Base-by-base conservation (phyloP, 2,329 filamentous ascomycete genomes). In the Rachicladosporium sp. region DNA sequence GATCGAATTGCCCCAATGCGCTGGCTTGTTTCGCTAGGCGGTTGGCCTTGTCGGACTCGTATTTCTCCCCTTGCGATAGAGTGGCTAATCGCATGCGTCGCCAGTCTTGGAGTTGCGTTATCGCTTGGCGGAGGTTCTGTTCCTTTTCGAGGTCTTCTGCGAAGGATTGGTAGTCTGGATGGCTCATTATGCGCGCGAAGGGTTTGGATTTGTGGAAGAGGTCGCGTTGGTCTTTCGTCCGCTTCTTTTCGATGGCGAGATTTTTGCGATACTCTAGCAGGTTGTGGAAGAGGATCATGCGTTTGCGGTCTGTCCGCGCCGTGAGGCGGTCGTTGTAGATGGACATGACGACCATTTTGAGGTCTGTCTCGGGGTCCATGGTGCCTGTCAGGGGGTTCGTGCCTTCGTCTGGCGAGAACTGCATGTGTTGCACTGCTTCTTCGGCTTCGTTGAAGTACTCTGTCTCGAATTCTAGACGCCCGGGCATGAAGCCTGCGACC, bases 401-500 rank as follows among this genome's bases (percentile, higher is more conserved):
- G 42, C 91, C 91, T 62, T 95, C 89, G 19, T 91, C 91, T 0
- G 91, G 89, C 42, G 96, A 89, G 54, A 98, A 98, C 47, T 93
- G 83, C 88, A 98, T 96, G 47, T 93, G 80, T 59, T 98, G 91
- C 2, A 98, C 91, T 0, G 89, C 89, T 63, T 96, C 93, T 65
- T 98, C 91, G 1, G 91, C 91, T 54, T 98, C 91, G 54, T 98
- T 98, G 55, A 89, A 84, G 57, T 94, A 91, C 54, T 98, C 91
- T 0, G 85, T 95, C 68, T 98, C 91, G 48, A 98, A 98, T 56
- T 98, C 91, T 48, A 98, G 64, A 31, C 91, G 86, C 33, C 91
- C 91, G 3, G 91, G 91, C 91, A 98, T 98, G 60, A 93, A 98
- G 3, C 91, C 91, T 62, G 95, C 87, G 30, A 98, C 91, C 62